Conservation (phyloP, 768 basidiomycete species). For the Trametes cinnabarina region DNA sequence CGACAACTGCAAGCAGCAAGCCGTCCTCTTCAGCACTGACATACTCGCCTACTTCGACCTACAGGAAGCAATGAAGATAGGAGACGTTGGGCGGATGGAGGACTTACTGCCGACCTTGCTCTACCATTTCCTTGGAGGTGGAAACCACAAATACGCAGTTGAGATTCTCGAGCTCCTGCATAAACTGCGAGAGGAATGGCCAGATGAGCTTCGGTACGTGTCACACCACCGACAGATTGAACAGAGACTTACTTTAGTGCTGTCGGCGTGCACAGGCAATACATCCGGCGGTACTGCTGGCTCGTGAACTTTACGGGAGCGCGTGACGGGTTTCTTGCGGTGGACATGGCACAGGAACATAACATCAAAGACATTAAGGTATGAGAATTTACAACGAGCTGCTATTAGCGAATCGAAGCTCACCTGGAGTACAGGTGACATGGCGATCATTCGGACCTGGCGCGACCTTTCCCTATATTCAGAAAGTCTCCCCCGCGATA, state of each 20-base stretch:
- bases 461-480: conserved; percentile 11
- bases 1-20: conserved; percentile 30
- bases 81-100: conserved; percentile 31
- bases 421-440: conserved; percentile 12
- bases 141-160: conserved; percentile 27
- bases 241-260: no score
- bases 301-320: conserved; percentile 24
- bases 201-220: conserved; percentile 21
- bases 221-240: not conserved
- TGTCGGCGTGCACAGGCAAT: not conserved
- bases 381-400: no score
- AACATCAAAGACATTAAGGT: conserved; percentile 40
- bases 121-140: conserved; percentile 27
- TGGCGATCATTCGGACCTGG: conserved; percentile 6
- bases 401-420: no score
- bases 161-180: conserved; percentile 32
- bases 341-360: conserved; percentile 36
- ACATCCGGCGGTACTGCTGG: conserved; percentile 13
- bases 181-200: conserved; percentile 29
- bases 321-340: conserved; percentile 21
- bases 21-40: conserved; percentile 36
- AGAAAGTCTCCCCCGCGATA: not conserved
- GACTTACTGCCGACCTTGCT: conserved; percentile 25
- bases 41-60: conserved; percentile 38
- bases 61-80: conserved; percentile 33